Percentiles rank a stretch among this genome's conserved stretches.
Conservation (phyloP, 2,329 filamentous ascomycete genomes). For the Chrysoporthe puriensis region DNA sequence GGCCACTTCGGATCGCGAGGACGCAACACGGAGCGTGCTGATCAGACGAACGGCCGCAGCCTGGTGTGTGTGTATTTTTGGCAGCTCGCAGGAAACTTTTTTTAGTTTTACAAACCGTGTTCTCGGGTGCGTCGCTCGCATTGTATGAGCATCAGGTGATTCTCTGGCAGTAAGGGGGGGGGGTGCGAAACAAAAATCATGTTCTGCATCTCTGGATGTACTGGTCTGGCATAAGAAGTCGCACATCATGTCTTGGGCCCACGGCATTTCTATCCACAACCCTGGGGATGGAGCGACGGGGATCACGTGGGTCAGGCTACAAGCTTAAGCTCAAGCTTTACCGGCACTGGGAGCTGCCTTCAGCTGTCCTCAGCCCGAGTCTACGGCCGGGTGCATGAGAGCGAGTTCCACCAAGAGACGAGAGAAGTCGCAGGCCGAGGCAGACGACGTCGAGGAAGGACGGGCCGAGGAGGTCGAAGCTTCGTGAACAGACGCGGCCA, state of each 20-base stretch:
- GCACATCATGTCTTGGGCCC: conserved; percentile 26
- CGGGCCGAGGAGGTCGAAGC: not conserved
- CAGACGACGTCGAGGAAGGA: not conserved
- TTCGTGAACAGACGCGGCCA: not conserved
- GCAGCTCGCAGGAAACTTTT: too few species aligned
- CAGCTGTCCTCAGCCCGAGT: not conserved
- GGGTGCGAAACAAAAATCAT: not conserved
- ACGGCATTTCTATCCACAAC: not conserved
- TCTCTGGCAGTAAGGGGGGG: not conserved
- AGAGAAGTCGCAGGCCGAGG: not conserved
- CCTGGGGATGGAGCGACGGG: not conserved
- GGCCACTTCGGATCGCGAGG: too few species aligned
- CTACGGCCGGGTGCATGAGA: not conserved
- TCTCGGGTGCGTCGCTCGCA: not conserved
- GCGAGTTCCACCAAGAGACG: not conserved
- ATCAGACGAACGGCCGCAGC: too few species aligned
- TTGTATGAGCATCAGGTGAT: conserved; percentile 1
- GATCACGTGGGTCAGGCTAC: not conserved
- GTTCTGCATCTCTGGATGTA: not conserved
- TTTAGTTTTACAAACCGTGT: not conserved
- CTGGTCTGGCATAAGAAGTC: conserved; percentile 19
- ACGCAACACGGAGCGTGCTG: too few species aligned
- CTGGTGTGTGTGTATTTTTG: too few species aligned
- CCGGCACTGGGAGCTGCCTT: not conserved
- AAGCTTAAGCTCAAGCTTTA: not conserved